Conservation (phyloP, 805 yeast species). For the Barnettozyma pratensis region DNA sequence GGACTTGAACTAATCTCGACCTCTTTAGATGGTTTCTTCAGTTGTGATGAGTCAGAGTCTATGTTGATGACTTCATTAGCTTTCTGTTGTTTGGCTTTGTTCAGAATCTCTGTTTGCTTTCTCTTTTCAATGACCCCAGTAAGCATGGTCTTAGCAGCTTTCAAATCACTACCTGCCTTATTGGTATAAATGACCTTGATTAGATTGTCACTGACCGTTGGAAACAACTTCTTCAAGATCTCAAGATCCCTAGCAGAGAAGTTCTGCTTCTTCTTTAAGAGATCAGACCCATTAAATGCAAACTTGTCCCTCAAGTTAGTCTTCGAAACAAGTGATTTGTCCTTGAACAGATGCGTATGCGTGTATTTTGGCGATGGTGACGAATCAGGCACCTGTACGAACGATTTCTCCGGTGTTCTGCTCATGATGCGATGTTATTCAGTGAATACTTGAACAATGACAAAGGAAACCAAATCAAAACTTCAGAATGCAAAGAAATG, state of each 20-base stretch:
- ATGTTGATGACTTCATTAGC: background rate
- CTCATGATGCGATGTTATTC: background rate
- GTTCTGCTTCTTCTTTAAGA: conserved; percentile 11
- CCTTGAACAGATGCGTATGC: conserved; percentile 14
- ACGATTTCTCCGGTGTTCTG: conserved; percentile 13
- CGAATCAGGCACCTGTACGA: conserved; percentile 47
- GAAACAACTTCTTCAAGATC: conserved; percentile 26
- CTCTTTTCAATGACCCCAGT: conserved; percentile 27
- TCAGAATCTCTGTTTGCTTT: conserved; percentile 18
- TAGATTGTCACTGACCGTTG: conserved; percentile 29
- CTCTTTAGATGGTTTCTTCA: conserved; percentile 1
- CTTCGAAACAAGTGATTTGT: conserved; percentile 2
- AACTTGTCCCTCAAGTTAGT: conserved; percentile 35
- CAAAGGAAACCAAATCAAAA: background rate
- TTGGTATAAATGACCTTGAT: conserved; percentile 35
- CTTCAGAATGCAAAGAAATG: no score
- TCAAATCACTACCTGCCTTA: conserved; percentile 30
- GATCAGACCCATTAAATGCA: conserved; percentile 31
- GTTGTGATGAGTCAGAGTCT: background rate
- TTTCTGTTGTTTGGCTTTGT: background rate
- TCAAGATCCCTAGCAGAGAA: conserved; percentile 19
- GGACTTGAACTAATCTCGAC: conserved; percentile 24
- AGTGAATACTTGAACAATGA: background rate
- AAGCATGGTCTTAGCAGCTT: conserved; percentile 29
- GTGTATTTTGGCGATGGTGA: conserved; percentile 31